phyloP scores from a whole-genome alignment of 805 yeast genomes.

The Zygosaccharomyces gambellarensis region DNA sequence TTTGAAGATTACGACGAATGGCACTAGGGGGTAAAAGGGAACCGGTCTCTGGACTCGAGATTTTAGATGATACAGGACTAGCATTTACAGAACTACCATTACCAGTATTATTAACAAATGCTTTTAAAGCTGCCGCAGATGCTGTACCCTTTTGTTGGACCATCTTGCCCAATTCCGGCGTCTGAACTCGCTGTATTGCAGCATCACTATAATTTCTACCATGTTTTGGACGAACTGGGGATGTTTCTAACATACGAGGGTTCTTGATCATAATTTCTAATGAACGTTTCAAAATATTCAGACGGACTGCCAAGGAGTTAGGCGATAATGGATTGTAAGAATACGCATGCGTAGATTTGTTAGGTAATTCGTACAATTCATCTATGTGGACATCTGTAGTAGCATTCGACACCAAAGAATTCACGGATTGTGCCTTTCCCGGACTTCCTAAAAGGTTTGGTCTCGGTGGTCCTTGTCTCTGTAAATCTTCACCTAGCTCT shows the following conservation, averaged over 20 bases:
- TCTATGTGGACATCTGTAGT: conserved; percentile 30
- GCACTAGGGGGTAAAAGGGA: conserved; percentile 5
- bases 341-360: conserved; percentile 77
- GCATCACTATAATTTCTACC: conserved; percentile 8
- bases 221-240: conserved; percentile 7
- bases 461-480: conserved; percentile 2
- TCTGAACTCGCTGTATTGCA: neutral
- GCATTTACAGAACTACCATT: conserved; percentile 8
- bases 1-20: conserved; percentile 8
- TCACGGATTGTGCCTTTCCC: conserved; percentile 10
- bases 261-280: conserved; percentile 65
- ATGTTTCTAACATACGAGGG: conserved; percentile 38
- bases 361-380: conserved; percentile 60
- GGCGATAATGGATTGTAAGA: conserved; percentile 81
- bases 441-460: conserved; percentile 3
- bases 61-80: conserved; percentile 2
- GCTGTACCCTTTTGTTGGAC: conserved; percentile 12
- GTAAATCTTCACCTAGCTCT: neutral
- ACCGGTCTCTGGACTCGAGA: neutral
- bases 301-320: conserved; percentile 68
- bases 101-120: conserved; percentile 27
- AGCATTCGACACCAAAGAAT: conserved; percentile 10
- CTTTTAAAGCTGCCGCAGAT: conserved; percentile 28
- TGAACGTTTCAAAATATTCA: conserved; percentile 70
- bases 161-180: neutral